These are phyloP conservation scores for Moringa oleifera DNA, from an alignment of 345 rosid species.

Conservation along the genomic window DNA sequence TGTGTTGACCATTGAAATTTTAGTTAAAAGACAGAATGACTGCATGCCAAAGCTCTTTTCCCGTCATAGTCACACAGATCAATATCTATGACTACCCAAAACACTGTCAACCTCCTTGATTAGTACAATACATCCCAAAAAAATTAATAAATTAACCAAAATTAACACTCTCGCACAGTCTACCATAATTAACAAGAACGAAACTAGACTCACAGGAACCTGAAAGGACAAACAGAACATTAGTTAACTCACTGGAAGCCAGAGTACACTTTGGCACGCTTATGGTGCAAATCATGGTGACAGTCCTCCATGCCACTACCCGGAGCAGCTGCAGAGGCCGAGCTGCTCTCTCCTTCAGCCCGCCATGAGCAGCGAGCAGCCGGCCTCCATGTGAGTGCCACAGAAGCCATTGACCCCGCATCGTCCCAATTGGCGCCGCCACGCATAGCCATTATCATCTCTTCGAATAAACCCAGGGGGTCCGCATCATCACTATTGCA, in stretches of 20 bases:
- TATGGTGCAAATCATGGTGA: slow-evolving; percentile 52
- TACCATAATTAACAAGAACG: not conserved
- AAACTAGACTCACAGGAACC: not conserved
- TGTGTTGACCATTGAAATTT: too few relatives aligned
- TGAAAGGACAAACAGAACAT: not conserved
- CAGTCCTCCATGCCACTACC: slow-evolving; percentile 25
- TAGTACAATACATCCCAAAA: not conserved
- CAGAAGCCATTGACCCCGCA: slow-evolving; percentile 6
- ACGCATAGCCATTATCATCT: slow-evolving; percentile 24
- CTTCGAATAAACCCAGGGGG: slow-evolving; percentile 29
- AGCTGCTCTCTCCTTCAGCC: slow-evolving; percentile 56
- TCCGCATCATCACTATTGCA: slow-evolving; percentile 10
- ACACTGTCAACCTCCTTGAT: not conserved
- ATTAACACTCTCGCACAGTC: not conserved
- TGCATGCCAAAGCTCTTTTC: too few relatives aligned
- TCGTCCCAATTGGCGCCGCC: slow-evolving; percentile 23
- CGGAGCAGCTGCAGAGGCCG: slow-evolving; percentile 21
- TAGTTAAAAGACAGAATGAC: too few relatives aligned
- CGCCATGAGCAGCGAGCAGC: slow-evolving; percentile 14
- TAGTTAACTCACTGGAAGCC: slow-evolving; percentile 42
- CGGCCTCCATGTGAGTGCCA: slow-evolving; percentile 17
- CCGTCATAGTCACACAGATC: too few relatives aligned
- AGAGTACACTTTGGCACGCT: slow-evolving; percentile 75
- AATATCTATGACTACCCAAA: not conserved
- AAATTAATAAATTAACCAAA: not conserved